Evolutionary conservation across 1,284 basidiomycete species (phyloP), one percentile per base, ranked within the genome.

Genomic region (Grifola frondosa): DNA sequence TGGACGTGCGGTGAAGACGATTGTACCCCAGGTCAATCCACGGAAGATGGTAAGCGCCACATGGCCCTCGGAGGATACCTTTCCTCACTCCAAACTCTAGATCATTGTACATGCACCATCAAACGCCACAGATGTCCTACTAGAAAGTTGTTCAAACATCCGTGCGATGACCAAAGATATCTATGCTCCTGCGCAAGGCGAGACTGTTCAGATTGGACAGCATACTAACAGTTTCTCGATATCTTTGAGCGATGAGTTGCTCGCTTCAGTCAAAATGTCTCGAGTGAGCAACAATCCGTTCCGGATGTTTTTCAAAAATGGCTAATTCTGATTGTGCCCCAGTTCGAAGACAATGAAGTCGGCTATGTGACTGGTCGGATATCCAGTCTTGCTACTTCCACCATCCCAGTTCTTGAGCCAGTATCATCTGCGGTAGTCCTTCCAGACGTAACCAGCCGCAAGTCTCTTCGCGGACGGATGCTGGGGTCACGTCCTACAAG

Each of bases 271-370:
- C 48, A 86, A 85, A 62, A 88, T 97, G 83, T 95, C 93, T 10
- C 80, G 88, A 63, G 94, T 95, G 62, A 49, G 84, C 70, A 20
- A 1, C 24, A 6, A 13, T 7, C 12, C n/a, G 11, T 23, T 9
- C 15, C 4, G 19, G 3, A 12, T 21, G 11, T n/a, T 34, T 11
- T 28, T 17, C 30, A 19, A 15, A 24, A 4, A n/a, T n/a, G n/a
- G n/a, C 43, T 40, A 40, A 38, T 36, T 23, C 40, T 36, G 35
- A 49, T 41, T 40, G 35, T 52, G 30, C 23, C 6, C 5, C 52
- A 96, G 89, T 97, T 97, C 60, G 97, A 99, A 60, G 96, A 97
- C 59, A 98, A 95, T 62, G 93, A 98, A 64, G 88, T 99, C 30
- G 91, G 89, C 15, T 94, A 88, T 63, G 82, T 98, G 29, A 84